phyloP scores from a whole-genome alignment of 805 yeast species.

The Cyberlindnera suaveolens region DNA sequence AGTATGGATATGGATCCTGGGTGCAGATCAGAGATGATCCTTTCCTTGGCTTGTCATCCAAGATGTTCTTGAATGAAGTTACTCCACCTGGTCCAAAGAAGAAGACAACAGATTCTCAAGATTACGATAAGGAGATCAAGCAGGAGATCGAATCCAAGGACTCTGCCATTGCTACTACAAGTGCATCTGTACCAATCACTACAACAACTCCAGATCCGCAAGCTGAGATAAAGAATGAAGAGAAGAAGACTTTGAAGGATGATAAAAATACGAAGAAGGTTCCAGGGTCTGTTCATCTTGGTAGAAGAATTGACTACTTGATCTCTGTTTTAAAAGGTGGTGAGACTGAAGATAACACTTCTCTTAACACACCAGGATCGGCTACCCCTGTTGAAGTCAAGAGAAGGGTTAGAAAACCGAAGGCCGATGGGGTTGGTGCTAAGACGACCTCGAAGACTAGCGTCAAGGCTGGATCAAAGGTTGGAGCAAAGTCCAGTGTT shows the following conservation, averaged over 20 bases:
- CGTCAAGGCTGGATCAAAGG: not conserved
- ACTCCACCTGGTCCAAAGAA: constrained; percentile 30
- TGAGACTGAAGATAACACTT: constrained; percentile 26
- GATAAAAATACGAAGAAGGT: constrained; percentile 47
- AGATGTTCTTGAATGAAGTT: constrained; percentile 61
- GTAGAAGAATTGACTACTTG: constrained; percentile 86
- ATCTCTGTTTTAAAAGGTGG: constrained; percentile 63
- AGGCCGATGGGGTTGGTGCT: constrained; percentile 18
- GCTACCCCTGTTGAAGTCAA: constrained; percentile 19
- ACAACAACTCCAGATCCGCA: constrained; percentile 1
- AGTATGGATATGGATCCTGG: constrained; percentile 98
- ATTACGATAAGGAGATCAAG: not conserved
- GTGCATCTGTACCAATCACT: constrained; percentile 1
- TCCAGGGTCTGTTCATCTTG: constrained; percentile 89
- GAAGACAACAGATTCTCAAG: constrained; percentile 22
- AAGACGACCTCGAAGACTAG: constrained; percentile 6
- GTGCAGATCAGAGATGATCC: constrained; percentile 93
- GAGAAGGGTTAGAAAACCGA: constrained; percentile 24
- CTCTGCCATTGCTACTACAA: not conserved
- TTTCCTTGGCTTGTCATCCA: constrained; percentile 75
- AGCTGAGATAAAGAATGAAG: constrained; percentile 4
- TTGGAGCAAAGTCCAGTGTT: not conserved
- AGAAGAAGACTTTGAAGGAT: constrained; percentile 5
- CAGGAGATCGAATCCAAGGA: constrained; percentile 1
- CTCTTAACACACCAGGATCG: constrained; percentile 24